Percentiles rank a stretch among this genome's conserved stretches.
These are phyloP conservation scores for Malassezia japonica DNA, from an alignment of 1,284 basidiomycete genomes.

Conservation along the genomic window DNA sequence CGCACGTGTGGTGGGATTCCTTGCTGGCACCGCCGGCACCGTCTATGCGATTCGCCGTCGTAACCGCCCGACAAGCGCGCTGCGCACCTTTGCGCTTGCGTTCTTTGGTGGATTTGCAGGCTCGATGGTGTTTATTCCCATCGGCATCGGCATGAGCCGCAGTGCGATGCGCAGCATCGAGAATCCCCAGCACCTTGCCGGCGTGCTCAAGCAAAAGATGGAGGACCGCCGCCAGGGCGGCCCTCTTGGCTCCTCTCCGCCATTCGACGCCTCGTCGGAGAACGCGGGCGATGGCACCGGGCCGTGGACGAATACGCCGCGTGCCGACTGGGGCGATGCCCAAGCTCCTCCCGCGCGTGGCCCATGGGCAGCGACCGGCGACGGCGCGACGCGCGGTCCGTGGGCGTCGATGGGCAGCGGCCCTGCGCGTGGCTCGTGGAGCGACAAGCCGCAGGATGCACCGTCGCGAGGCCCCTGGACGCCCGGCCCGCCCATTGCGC, in stretches of 20 bases:
- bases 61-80: neutral
- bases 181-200: slow-evolving; percentile 11
- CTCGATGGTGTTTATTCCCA: slow-evolving; percentile 7
- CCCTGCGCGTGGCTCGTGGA: neutral
- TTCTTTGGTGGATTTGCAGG: slow-evolving; percentile 13
- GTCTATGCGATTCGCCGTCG: slow-evolving; percentile 6
- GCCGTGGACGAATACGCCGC: too few relatives aligned
- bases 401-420: too few relatives aligned
- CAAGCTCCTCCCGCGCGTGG: too few relatives aligned
- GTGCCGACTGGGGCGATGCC: too few relatives aligned
- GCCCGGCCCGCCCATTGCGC: neutral
- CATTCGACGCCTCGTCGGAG: too few relatives aligned
- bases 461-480: neutral
- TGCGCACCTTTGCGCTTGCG: neutral
- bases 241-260: too few relatives aligned
- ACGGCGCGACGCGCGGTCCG: too few relatives aligned
- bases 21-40: slow-evolving; percentile 1
- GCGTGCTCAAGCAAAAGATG: slow-evolving; percentile 12
- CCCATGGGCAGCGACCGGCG: too few relatives aligned
- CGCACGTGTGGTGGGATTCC: slow-evolving; percentile 13
- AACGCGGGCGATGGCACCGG: too few relatives aligned
- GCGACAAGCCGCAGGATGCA: neutral
- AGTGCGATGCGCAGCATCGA: slow-evolving; percentile 7
- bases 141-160: slow-evolving; percentile 14
- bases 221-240: slow-evolving; percentile 3